Evolutionary conservation across 2,329 filamentous ascomycete genomes (phyloP).

Genomic region (Diaporthe caulivora): DNA sequence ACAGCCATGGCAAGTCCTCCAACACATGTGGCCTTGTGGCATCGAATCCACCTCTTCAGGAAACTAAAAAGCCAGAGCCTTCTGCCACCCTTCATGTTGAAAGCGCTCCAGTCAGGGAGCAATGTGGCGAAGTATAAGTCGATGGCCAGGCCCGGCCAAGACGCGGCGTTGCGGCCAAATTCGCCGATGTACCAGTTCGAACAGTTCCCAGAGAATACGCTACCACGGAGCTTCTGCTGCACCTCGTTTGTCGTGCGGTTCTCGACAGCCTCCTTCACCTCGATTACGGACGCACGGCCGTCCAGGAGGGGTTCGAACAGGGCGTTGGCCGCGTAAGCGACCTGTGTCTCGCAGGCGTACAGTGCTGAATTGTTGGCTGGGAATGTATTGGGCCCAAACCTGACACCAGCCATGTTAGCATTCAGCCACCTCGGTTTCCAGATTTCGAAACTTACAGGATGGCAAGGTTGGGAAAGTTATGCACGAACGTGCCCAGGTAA

Average conservation of each 20-base stretch:
- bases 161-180: constrained; percentile 52
- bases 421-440: accelerated
- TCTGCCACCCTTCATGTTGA: not conserved
- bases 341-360: constrained; percentile 42
- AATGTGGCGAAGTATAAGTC: constrained; percentile 42
- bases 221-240: constrained; percentile 47
- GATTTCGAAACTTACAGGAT: constrained; percentile 45
- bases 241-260: constrained; percentile 48
- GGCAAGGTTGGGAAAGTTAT: too few relatives aligned
- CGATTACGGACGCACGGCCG: constrained; percentile 47
- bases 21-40: not conserved
- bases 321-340: constrained; percentile 40
- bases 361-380: constrained; percentile 42
- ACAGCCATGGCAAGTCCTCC: not conserved
- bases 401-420: not conserved
- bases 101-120: not conserved
- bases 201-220: constrained; percentile 53
- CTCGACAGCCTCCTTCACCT: constrained; percentile 52
- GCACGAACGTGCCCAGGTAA: too few relatives aligned
- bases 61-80: not conserved
- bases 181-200: constrained; percentile 57
- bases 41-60: not conserved
- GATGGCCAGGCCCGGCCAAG: constrained; percentile 48
- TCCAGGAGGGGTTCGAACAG: constrained; percentile 47
- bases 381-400: constrained; percentile 43